Evolutionary conservation across 805 yeast species (phyloP), one percentile per base, ranked within the genome.

Genomic region (Barnettozyma sp.): DNA sequence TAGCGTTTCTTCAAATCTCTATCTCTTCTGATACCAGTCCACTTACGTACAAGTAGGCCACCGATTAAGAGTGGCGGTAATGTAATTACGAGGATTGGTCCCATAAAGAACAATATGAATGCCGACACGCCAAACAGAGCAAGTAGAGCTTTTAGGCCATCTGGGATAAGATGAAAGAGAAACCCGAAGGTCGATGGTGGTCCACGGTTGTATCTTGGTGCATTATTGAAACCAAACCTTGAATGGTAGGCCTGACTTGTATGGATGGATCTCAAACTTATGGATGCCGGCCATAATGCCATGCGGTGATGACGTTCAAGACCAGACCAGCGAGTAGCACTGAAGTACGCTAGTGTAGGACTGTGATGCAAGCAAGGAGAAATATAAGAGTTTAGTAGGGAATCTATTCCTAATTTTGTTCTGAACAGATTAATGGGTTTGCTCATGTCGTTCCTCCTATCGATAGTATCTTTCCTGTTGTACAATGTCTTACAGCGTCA

Each of bases 51-150:
- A 12, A 52, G 31, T 22, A 40, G 40, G 7, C 46, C 48, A 28
- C 50, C 52, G 18, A 49, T 25, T 13, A 48, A 22, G 32, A 52
- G 23, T 1, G 55, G 55, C 3, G 56, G 56, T 1, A 44, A 35
- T 1, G 48, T 40, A 15, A 50, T 41, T 25, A 52, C 44, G 24
- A 52, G 32, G 21, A 52, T 17, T 2, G 56, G 55, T 18, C 44
- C 46, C 27, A 45, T 38, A 24, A 45, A 33, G 34, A 43, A 40
- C 17, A 43, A 12, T 4, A 45, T 16, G 19, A 45, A 42, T 2
- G 46, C 37, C 2, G 49, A 36, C 10, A 29, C 34, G 7, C 46
- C 46, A 32, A 41, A 12, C 7, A 45, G 13, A 2, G 30, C 21
- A 5, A 38, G 20, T 1, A 34, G 2, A 6, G 44, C 42, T 20